Evolutionary conservation across 2,329 filamentous ascomycete species (phyloP).

Genomic region (Pleoardoris graminearum): DNA sequence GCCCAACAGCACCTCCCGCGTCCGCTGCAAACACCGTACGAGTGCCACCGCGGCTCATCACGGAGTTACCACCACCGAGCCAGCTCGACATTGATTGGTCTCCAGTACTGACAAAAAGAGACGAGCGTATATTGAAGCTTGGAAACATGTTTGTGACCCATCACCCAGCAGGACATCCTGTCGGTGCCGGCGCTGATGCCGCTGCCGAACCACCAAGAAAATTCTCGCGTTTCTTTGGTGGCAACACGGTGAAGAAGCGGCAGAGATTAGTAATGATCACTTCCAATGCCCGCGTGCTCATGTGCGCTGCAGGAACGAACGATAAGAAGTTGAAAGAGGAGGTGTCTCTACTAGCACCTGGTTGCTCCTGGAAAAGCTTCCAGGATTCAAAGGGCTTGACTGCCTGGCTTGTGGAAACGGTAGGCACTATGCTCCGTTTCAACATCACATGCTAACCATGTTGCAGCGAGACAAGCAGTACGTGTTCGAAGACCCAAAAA

Average conservation of each 20-base stretch:
- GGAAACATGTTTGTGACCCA: constrained; percentile 87
- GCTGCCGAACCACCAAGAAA: constrained; percentile 71
- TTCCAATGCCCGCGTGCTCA: constrained; percentile 82
- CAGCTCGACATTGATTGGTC: constrained; percentile 99
- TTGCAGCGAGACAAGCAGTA: constrained; percentile 84
- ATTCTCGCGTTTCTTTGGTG: constrained; percentile 89
- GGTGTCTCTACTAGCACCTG: constrained; percentile 76
- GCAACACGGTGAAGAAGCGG: constrained; percentile 87
- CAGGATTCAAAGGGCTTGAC: constrained; percentile 85
- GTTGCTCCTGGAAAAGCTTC: constrained; percentile 77
- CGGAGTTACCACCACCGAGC: constrained; percentile 92
- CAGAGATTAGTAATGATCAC: constrained; percentile 95
- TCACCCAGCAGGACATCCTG: constrained; percentile 74
- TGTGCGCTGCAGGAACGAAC: constrained; percentile 88
- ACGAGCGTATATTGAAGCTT: constrained; percentile 92
- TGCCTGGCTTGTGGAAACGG: constrained; percentile 90
- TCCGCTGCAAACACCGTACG: constrained; percentile 45
- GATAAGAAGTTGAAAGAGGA: constrained; percentile 96
- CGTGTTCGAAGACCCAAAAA: constrained; percentile 91
- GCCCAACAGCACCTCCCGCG: constrained; percentile 33
- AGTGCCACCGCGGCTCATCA: constrained; percentile 75
- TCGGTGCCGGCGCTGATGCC: constrained; percentile 68
- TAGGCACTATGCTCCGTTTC: constrained; percentile 56
- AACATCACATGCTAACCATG: constrained; percentile 4
- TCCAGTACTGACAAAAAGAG: constrained; percentile 84